Base-by-base conservation (phyloP, 2,329 filamentous ascomycete species). In the Neonectria neomacrospora region DNA sequence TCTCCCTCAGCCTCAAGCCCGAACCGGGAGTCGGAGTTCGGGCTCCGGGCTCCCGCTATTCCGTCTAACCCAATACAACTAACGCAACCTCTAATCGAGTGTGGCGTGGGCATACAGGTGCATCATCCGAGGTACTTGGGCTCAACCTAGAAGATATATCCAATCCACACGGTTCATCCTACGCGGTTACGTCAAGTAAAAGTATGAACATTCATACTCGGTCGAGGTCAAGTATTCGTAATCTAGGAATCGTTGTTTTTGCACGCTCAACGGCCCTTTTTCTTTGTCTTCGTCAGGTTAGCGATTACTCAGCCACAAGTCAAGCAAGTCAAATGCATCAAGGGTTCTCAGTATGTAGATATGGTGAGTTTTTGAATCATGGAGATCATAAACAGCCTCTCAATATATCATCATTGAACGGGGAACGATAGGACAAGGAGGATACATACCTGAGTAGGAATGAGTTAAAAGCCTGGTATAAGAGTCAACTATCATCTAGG, bases 361-460 rank as follows among this genome's bases (percentile, higher is more conserved):
- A 70, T 52, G 63, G 71, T 71, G 67, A 72, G 66, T 61, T 63
- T 65, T 77, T 76, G 73, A 80, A 80, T 80, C 77, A 80, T 68
- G 50, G 58, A 64, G 60, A 76, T 82, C 80, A 82, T 82, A 82
- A 82, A 82, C 80, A 82, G 80, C 80, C 80, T 82, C 80, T 73
- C 72, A 58, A 67, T 69, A 65, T 74, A 74, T 81, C 79, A 81
- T 81, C 79, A 81, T 78, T 65, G 68, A 69, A 76, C 58, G 59
- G 28, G 45, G 22, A 7, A 47, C 20, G 7, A 11, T 20, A n/a
- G 28, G 4, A 7, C 11, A 20, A 6, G 10, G 4, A 50, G 45
- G 7, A 14, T 28, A 50, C 47, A 18, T 32, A 50, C 47, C 47
- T 14, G 5, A 20, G 9, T 16, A 48, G n/a, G 18, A 11, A 30